Evolutionary conservation across 2,329 filamentous ascomycete species (phyloP).

Genomic region (Colletotrichum shisoi): DNA sequence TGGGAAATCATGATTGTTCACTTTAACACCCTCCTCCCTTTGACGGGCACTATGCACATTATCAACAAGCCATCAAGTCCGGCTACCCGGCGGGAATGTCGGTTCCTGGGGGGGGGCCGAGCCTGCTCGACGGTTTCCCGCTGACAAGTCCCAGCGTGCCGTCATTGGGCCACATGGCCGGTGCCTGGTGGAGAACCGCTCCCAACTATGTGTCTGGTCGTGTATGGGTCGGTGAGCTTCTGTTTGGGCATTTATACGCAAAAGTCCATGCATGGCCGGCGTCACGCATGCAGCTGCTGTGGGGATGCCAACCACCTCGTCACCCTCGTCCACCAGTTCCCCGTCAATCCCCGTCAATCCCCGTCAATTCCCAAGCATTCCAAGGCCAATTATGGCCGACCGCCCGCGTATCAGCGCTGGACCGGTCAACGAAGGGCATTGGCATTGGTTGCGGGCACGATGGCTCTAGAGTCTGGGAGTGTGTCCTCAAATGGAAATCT

Average conservation of each 20-base stretch:
- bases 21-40: not conserved
- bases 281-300: conserved; percentile 39
- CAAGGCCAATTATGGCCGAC: conserved; percentile 13
- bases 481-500: not conserved
- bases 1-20: conserved; percentile 9
- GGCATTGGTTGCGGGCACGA: not conserved
- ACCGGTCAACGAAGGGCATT: conserved; percentile 26
- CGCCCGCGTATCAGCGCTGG: conserved; percentile 9
- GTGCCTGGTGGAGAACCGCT: conserved; percentile 39
- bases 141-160: conserved; percentile 23
- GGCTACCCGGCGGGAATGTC: conserved; percentile 30
- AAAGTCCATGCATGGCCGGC: conserved; percentile 37
- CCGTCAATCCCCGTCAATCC: conserved; percentile 25
- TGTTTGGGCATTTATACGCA: conserved; percentile 39
- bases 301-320: conserved; percentile 25
- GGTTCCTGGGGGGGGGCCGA: conserved; percentile 21
- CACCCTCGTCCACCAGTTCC: conserved; percentile 15
- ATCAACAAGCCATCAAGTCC: conserved; percentile 27
- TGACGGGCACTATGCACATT: conserved; percentile 25
- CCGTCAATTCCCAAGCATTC: conserved; percentile 19
- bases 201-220: conserved; percentile 40
- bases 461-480: not conserved
- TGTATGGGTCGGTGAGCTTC: conserved; percentile 39
- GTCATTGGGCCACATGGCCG: conserved; percentile 39
- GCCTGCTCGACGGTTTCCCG: conserved; percentile 28